phyloP scores from a whole-genome alignment of 2,329 filamentous ascomycete genomes.

The Cladosporium sp. region DNA sequence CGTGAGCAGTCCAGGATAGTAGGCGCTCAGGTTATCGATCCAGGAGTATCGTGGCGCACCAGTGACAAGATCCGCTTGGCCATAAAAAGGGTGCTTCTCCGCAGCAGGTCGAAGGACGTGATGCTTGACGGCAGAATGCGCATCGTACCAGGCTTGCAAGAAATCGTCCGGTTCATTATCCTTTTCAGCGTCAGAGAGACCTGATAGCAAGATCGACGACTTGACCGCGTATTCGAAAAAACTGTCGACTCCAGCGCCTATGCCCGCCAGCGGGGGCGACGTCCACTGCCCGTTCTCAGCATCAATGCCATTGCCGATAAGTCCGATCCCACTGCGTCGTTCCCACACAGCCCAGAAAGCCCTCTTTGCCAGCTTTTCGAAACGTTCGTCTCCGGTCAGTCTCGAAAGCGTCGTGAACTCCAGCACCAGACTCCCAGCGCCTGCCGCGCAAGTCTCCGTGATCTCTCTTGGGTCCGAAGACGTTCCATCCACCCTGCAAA shows the following conservation, averaged over 20 bases:
- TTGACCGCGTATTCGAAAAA: constrained; percentile 99
- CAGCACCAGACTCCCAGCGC: constrained; percentile 89
- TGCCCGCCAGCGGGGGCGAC: constrained; percentile 80
- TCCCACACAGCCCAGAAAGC: constrained; percentile 99
- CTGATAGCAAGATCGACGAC: constrained; percentile 83
- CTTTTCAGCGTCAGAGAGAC: constrained; percentile 52
- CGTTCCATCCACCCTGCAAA: constrained; percentile 41
- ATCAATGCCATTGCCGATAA: constrained; percentile 89
- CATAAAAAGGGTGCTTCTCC: constrained; percentile 84
- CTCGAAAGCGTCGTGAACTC: constrained; percentile 90
- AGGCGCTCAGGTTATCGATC: constrained; percentile 94
- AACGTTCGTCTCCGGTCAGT: constrained; percentile 79
- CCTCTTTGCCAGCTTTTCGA: constrained; percentile 82
- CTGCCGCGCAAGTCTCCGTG: constrained; percentile 94
- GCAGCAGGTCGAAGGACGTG: constrained; percentile 75
- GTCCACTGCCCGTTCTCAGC: constrained; percentile 83
- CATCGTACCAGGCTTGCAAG: constrained; percentile 75
- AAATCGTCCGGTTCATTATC: constrained; percentile 67
- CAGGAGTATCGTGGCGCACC: constrained; percentile 86
- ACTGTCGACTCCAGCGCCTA: constrained; percentile 93
- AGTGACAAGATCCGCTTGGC: constrained; percentile 82
- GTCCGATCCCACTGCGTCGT: constrained; percentile 74
- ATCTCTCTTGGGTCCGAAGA: constrained; percentile 59
- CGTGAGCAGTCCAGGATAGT: constrained; percentile 84
- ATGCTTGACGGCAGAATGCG: constrained; percentile 80